Base-by-base conservation (phyloP, 805 yeast species). In the Candida caryicola region DNA sequence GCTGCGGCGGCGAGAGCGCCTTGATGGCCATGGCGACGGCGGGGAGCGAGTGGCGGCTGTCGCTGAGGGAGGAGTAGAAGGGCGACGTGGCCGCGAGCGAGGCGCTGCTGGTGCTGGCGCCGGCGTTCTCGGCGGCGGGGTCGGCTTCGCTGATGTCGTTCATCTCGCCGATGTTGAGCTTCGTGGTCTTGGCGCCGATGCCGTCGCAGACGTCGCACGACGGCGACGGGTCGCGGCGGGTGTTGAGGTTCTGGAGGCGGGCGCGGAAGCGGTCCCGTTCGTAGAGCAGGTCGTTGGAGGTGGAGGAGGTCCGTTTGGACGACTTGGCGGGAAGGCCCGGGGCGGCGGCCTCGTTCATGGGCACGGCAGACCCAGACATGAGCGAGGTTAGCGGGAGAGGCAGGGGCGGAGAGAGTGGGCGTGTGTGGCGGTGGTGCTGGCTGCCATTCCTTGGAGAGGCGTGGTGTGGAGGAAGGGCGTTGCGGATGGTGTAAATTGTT, bases 181-280 rank as follows among this genome's bases (percentile, higher is more conserved):
- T 65, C 12, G 69, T 58, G 4, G 73, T 68, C 40, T 68, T 68
- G 36, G 51, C 44, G 27, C 62, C 63, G 9, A 64, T 62, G 2
- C 56, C 55, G 35, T 60, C 69, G 41, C 66, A 66, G 15, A 60
- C 63, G 34, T 62, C 69, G 44, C 69, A 62, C 14, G 36, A 34
- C 13, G 30, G 27, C 39, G 12, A 36, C 37, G 21, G 26, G 23
- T 23, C 29, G 17, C 26, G 39, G 19, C 28, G 9, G 29, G 47
- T 39, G 41, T 68, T 68, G 39, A 68, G 52, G 15, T 57, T 54
- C 36, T 58, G 61, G 19, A 64, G 46, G 16, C 73, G 52, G 9
- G 72, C 73, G 29, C 69, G 47, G 39, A 67, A 66, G 26, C 74
- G 46, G 42, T 66, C 74, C 21, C 73, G 49, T 44, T 69, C 74